Conservation (phyloP, 1,284 basidiomycete species). For the Ceratobasidium sp. region DNA sequence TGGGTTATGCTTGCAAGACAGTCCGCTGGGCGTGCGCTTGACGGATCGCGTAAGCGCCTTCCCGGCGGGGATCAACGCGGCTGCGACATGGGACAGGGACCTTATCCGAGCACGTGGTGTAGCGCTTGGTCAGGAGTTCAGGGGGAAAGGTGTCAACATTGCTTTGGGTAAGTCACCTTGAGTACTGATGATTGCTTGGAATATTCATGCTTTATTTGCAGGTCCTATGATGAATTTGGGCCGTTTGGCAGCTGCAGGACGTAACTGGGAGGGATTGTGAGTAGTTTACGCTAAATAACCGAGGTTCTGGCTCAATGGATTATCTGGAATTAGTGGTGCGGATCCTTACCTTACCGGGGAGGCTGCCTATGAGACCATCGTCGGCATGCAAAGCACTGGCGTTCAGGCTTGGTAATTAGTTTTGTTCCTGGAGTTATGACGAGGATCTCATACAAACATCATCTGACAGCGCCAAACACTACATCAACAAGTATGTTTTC, state of each 20-base stretch:
- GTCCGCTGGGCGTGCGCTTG: slow-evolving; percentile 64
- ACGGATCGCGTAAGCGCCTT: slow-evolving; percentile 70
- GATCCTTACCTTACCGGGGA: slow-evolving; percentile 81
- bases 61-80: slow-evolving; percentile 62
- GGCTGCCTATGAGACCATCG: slow-evolving; percentile 76
- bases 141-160: slow-evolving; percentile 80
- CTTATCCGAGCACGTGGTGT: slow-evolving; percentile 77
- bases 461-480: slow-evolving; percentile 72
- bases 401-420: slow-evolving; percentile 67
- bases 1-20: slow-evolving; percentile 72
- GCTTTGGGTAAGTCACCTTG: slow-evolving; percentile 51
- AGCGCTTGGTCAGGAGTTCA: slow-evolving; percentile 81
- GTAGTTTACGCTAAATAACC: slow-evolving; percentile 15
- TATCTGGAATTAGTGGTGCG: slow-evolving; percentile 58
- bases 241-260: slow-evolving; percentile 67
- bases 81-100: slow-evolving; percentile 68
- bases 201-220: slow-evolving; percentile 50
- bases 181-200: not conserved
- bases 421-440: not conserved
- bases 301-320: not conserved
- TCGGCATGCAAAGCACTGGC: slow-evolving; percentile 77
- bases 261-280: slow-evolving; percentile 86
- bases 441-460: not conserved
- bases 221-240: slow-evolving; percentile 81
- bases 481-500: slow-evolving; percentile 57